These are phyloP conservation scores for Bruguiera sexangula DNA, from an alignment of 345 rosid genomes.

Conservation along the genomic window DNA sequence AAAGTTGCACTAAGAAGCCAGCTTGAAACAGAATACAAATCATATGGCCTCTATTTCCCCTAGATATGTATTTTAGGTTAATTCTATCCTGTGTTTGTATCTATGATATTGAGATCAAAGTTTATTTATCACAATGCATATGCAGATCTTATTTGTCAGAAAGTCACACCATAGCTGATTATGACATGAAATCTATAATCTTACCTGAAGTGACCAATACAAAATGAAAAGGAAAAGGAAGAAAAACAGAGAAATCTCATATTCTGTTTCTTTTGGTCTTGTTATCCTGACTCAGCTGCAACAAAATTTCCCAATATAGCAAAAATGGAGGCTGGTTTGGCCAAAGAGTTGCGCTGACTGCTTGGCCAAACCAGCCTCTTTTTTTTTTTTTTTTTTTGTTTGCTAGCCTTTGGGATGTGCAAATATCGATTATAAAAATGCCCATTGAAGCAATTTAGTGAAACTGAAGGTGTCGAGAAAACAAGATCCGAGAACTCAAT, in stretches of 20 bases:
- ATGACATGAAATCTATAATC: no score
- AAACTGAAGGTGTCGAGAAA: no score
- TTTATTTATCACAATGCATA: background rate
- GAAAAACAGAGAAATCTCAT: background rate
- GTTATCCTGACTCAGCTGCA: background rate
- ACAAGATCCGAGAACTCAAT: no score
- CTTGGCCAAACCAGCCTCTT: slow-evolving; percentile 36
- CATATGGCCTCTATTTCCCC: background rate
- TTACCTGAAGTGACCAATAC: no score
- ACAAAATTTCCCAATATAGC: background rate
- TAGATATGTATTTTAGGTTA: background rate
- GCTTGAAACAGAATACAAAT: background rate
- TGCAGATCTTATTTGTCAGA: no score
- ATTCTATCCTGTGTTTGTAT: background rate
- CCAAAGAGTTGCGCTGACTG: slow-evolving; percentile 21
- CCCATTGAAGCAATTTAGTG: no score
- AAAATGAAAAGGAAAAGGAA: no score
- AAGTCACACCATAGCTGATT: no score
- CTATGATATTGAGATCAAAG: background rate
- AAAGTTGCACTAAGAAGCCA: no score
- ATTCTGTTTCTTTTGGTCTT: background rate
- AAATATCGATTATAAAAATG: background rate
- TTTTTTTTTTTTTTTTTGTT: slow-evolving; percentile 14
- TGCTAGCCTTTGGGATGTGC: background rate
- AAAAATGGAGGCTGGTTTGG: slow-evolving; percentile 37